Percentiles rank a stretch among this genome's conserved stretches.
These are phyloP conservation scores for Chytriomyces hyalinus DNA, from an alignment of 192 early-diverging fungal species.

Conservation along the genomic window DNA sequence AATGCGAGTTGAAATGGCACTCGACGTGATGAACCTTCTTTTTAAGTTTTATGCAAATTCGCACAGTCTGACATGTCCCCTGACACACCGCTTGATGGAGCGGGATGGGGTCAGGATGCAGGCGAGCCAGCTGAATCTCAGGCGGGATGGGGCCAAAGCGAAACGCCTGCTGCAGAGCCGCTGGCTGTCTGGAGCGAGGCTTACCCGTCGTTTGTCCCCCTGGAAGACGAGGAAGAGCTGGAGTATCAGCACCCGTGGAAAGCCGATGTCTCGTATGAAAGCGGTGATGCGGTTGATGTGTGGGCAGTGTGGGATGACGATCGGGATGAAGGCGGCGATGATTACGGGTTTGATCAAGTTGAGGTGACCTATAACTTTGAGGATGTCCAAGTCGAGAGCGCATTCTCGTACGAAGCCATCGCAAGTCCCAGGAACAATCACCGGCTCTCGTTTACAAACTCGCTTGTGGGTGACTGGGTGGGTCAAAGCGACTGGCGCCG, in stretches of 20 bases:
- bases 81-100: too few species aligned
- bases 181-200: too few species aligned
- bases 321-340: background rate
- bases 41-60: too few species aligned
- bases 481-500: background rate
- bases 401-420: background rate
- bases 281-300: background rate
- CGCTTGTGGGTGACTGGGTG: background rate
- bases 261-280: background rate
- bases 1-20: too few species aligned
- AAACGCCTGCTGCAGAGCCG: too few species aligned
- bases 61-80: too few species aligned
- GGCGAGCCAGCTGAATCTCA: too few species aligned
- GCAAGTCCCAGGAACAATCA: background rate
- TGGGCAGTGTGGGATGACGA: background rate
- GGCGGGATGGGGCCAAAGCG: too few species aligned
- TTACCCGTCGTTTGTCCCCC: background rate
- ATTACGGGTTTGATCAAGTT: background rate
- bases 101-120: too few species aligned
- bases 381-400: background rate
- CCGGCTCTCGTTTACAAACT: background rate
- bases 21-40: too few species aligned
- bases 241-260: background rate
- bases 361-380: background rate
- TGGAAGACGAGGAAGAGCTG: background rate